Conservation (phyloP, 257 asterid genomes). For the Phtheirospermum japonicum region DNA sequence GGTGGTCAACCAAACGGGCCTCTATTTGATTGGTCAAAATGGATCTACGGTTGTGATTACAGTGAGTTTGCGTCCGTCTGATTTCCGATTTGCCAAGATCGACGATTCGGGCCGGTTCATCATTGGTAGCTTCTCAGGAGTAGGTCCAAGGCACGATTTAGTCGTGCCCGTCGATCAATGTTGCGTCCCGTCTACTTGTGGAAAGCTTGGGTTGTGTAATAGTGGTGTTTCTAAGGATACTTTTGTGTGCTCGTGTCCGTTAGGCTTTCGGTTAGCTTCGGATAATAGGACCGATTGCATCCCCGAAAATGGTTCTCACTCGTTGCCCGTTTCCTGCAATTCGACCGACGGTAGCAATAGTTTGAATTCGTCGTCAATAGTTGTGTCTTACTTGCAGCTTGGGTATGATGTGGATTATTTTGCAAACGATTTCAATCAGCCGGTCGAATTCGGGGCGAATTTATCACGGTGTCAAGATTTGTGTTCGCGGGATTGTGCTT, state of each 20-base stretch:
- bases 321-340: slow-evolving; percentile 53
- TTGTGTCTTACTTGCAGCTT: slow-evolving; percentile 47
- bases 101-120: slow-evolving; percentile 57
- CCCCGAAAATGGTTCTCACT: slow-evolving; percentile 40
- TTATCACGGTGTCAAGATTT: slow-evolving; percentile 50
- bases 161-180: slow-evolving; percentile 48
- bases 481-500: slow-evolving; percentile 64
- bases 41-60: slow-evolving; percentile 45
- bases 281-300: slow-evolving; percentile 37
- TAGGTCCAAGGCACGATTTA: slow-evolving; percentile 34
- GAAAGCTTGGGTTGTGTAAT: slow-evolving; percentile 52
- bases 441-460: slow-evolving; percentile 35
- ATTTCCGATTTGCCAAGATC: slow-evolving; percentile 42
- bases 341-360: slow-evolving; percentile 23
- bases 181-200: slow-evolving; percentile 46
- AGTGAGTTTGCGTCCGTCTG: slow-evolving; percentile 40
- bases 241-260: slow-evolving; percentile 58
- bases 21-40: slow-evolving; percentile 42
- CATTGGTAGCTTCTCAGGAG: slow-evolving; percentile 42
- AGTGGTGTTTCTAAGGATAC: slow-evolving; percentile 30
- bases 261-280: slow-evolving; percentile 35
- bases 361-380: slow-evolving; percentile 21
- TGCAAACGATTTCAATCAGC: slow-evolving; percentile 53
- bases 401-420: slow-evolving; percentile 58
- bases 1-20: slow-evolving; percentile 50